Base-by-base conservation (phyloP, 2,329 filamentous ascomycete genomes). In the Xylaria sp. region DNA sequence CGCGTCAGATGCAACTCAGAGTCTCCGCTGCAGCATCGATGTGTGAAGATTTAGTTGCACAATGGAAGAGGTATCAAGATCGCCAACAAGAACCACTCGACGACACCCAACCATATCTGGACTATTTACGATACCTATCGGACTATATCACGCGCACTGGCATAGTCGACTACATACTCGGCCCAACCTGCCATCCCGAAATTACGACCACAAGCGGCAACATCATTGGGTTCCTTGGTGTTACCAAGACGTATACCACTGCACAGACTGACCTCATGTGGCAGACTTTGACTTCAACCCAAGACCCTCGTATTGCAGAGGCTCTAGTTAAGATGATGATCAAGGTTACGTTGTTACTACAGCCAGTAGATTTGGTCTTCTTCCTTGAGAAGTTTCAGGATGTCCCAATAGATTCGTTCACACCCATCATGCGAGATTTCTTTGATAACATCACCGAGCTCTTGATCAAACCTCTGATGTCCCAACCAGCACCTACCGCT, bases 121-220 rank as follows among this genome's bases (percentile, higher is more conserved):
- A 64, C 2, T 83, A 92, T 55, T 82, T 95, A 69, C 83, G 86
- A 13, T 90, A 91, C 72, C 81, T 96, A 60, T 88, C 92, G 5
- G 82, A 87, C 27, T 90, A 92, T 70, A 82, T 98, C 38, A 83
- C 90, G 17, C 81, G 85, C 6, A 90, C 91, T 44, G 89, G 89
- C 60, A 82, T 98, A 29, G 87, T 97, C 27, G 89, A 94, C 66
- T 98, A 97, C 78, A 89, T 99, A 51, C 87, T 97, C 58, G 93
- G 95, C 1, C 89, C 95, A 15, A 94, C 94, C 63, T 97, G 95
- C 36, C 96, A 98, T 75, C 93, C 94, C 0, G 94, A 97, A 75
- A 88, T 98, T 60, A 96, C 96, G 22, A 85, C 86, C 39, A 89
- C 94, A 71, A 92, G 92, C 74, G 85, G 86, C 45, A 97, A 97